Evolutionary conservation across 2,329 filamentous ascomycete genomes (phyloP), one percentile per base, ranked within the genome.

Genomic region (Endothia cerciana): DNA sequence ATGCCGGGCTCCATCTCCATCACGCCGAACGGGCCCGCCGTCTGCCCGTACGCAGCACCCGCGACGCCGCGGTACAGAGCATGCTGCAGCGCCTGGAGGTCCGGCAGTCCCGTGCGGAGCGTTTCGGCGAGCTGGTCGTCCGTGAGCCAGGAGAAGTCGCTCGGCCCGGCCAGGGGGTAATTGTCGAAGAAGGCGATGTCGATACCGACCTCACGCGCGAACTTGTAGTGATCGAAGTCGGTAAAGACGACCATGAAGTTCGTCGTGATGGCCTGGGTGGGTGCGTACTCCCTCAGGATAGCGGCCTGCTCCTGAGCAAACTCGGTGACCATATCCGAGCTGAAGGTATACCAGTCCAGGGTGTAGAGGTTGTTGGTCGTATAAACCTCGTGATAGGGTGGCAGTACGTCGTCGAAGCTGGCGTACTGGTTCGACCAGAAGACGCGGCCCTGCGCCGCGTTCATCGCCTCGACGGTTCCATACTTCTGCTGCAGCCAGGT

Each of bases 1-100:
- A 72, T 64, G n/a, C 70, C 70, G 3, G 70, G 70, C 53, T 72
- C 62, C 70, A 72, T 70, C 47, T 72, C 70, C 70, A 72, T 71
- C n/a, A 72, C 64, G 0, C 70, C 70, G 6, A 68, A 70, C 10
- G 70, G 69, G 0, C 70, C 70, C 3, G 67, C 47, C 2, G 56
- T 65, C 30, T 65, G 38, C 22, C 65, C 66, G 33, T 72, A 70
- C 5, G 70, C 70, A 4, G 69, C 69, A 6, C 70, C 70, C 11
- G 70, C 64, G 17, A 72, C 55, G 41, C 70, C 67, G 33, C 69
- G 62, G 62, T 72, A 72, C n/a, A 70, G 28, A 3, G 64, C 70
- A 28, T 72, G 70, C 22, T 71, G 61, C 38, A 72, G 38, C 1
- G 70, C 69, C 41, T 72, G 70, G 45, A 62, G 66, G 53, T 71